phyloP scores from a whole-genome alignment of 2,329 filamentous ascomycete species.

The Mariannaea elegans region DNA sequence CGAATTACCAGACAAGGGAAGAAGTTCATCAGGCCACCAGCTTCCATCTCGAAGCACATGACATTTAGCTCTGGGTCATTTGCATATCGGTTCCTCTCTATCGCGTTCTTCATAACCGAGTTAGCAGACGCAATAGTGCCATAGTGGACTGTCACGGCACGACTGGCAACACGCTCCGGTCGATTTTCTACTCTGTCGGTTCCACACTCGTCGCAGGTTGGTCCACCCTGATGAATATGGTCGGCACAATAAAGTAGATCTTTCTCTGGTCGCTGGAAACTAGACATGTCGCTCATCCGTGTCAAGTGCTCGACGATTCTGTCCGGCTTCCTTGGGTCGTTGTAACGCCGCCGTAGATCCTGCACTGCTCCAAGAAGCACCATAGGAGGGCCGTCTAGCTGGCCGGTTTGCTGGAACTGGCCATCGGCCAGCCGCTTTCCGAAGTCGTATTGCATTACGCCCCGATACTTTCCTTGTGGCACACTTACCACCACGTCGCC shows the following conservation, averaged over 20 bases:
- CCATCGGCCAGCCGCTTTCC: not conserved
- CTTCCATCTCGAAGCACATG: constrained; percentile 41
- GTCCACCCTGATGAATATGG: not conserved
- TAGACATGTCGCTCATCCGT: not conserved
- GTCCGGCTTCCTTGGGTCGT: not conserved
- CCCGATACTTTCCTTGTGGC: not conserved
- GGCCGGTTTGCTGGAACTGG: not conserved
- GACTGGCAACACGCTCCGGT: not conserved
- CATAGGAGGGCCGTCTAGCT: constrained; percentile 9
- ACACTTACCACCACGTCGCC: constrained; percentile 25
- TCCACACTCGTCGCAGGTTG: not conserved
- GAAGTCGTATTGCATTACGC: constrained; percentile 16
- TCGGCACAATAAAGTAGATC: not conserved
- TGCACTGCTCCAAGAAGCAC: constrained; percentile 1
- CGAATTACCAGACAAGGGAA: constrained; percentile 45
- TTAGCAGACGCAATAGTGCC: constrained; percentile 42
- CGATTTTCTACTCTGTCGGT: not conserved
- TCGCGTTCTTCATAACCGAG: constrained; percentile 45
- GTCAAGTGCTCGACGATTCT: not conserved
- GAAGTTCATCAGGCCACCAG: constrained; percentile 30
- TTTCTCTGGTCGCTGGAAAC: not conserved
- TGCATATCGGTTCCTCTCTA: constrained; percentile 40
- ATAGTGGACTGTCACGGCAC: constrained; percentile 19
- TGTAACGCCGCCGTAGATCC: not conserved
- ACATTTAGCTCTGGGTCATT: constrained; percentile 6